Evolutionary conservation across 2,329 filamentous ascomycete species (phyloP).

Genomic region (Beauveria pseudobassiana): DNA sequence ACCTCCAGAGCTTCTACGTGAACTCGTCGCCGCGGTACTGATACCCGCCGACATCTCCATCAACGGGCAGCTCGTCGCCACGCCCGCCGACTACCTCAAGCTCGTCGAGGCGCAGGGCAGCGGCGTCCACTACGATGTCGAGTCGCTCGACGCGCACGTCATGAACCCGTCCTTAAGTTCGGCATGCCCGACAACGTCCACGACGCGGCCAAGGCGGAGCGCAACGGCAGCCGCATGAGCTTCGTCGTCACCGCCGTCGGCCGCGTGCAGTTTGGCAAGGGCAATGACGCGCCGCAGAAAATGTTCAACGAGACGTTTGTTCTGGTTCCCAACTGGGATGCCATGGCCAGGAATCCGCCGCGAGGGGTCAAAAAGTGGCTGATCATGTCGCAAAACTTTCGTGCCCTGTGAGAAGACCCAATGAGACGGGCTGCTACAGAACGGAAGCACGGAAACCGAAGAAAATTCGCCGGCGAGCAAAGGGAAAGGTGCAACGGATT

Average conservation of each 20-base stretch:
- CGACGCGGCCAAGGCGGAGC: constrained; percentile 35
- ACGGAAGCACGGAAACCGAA: not conserved
- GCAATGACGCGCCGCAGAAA: constrained; percentile 53
- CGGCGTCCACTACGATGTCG: constrained; percentile 60
- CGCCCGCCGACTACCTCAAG: constrained; percentile 57
- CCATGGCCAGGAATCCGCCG: constrained; percentile 43
- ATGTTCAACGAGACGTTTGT: constrained; percentile 75
- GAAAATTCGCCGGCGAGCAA: no score
- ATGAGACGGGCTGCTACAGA: not conserved
- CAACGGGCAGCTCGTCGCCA: constrained; percentile 63
- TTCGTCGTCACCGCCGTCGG: constrained; percentile 70
- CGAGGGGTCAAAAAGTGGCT: constrained; percentile 53
- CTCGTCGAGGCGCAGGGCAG: constrained; percentile 58
- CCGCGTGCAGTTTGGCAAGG: constrained; percentile 59
- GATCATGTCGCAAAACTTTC: constrained; percentile 66
- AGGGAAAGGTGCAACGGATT: no score
- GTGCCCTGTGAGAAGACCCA: constrained; percentile 35
- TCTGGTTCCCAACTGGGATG: constrained; percentile 68
- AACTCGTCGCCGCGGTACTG: constrained; percentile 45
- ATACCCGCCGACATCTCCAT: constrained; percentile 65
- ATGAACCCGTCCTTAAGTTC: constrained; percentile 58
- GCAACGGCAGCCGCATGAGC: constrained; percentile 53
- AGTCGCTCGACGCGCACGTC: constrained; percentile 70
- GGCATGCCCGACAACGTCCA: constrained; percentile 43
- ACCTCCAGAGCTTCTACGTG: constrained; percentile 64